Base-by-base conservation (phyloP, 164 flowering plant genomes). In the Hamamelis virginiana region DNA sequence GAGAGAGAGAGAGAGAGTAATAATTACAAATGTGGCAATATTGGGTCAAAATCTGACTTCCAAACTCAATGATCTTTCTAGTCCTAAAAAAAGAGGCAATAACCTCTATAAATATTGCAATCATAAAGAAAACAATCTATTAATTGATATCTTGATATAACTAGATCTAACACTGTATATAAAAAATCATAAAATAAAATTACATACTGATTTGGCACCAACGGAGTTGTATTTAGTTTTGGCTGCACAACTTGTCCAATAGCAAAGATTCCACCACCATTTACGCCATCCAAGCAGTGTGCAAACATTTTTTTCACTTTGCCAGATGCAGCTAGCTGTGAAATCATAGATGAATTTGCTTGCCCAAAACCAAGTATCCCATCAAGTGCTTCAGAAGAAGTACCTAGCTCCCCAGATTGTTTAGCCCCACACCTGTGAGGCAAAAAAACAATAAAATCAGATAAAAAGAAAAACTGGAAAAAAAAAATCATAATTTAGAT, bases 311-410 rank as follows among this genome's bases (percentile, higher is more conserved):
- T 92, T 71, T 83, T 85, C 74, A 89, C 91, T 68, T 80, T 83
- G 69, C 96, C 97, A 64, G 90, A 48, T 48, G 91, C 76, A 72
- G 97, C 91, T 51, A 95, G 78, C 80, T 95, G 98, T 55, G 98
- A 91, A 77, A 95, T 69, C 86, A 90, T 71, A 26, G 99, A 95
- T 14, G 96, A 78, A 81, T 95, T 92, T 69, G 96, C 70, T 77
- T 90, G 92, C 66, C 99, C 99, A 84, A 95, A 92, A 60, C 99
- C 99, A 76, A 95, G 72, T 57, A 95, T 86, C 26, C 98, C 98
- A 85, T 95, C 97, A 71, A 91, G 84, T 60, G 96, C 98, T 46
- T 78, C 90, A 67, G 74, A 67, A 48, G 92, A 73, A 63, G 88
- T 46, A 64, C 91, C 95, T 21, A 92, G 81, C 64, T 84, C 88